Evolutionary conservation across 345 rosid genomes (phyloP), one percentile per base, ranked within the genome.

Genomic region (Lepidium aucheri): DNA sequence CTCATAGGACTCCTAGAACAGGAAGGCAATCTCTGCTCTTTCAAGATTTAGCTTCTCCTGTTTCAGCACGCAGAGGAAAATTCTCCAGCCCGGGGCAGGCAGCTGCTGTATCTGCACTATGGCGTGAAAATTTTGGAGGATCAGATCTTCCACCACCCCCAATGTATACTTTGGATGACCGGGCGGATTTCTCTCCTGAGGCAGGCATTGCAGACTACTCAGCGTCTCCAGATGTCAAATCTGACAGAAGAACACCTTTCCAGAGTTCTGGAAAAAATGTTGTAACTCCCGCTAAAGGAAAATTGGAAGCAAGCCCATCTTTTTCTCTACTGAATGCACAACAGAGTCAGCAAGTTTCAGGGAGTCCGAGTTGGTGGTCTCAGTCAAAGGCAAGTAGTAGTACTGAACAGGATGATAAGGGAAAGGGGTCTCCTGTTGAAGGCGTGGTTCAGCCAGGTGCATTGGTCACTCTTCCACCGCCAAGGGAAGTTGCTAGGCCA

Each of bases 111-210:
- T 94, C 99, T 11, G 88, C 99, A n/a, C 78, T 88, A 60, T 85
- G 99, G 97, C 90, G 91, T n/a, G 99, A 94, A 60, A 90, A 85
- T 78, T 78, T 83, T 4, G 87, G 89, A 54, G 84, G 85, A 49
- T 84, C 96, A 0, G 96, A 94, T 81, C 96, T 94, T 77, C 99
- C 99, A 1, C 97, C 99, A 0, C 99, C 97, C 66, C 99, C 99
- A 4, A 74, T 90, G 79, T 85, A 74, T 69, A 88, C 97, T 6
- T 57, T 94, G 77, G 95, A 90, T 71, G 99, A 94, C 76, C 92
- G 95, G 8, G 77, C 92, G 0, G 95, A 94, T 76, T 84, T 90
- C 62, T 88, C 99, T 22, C 99, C 95, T 0, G 99, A 90, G 61
- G 83, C 93, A 1, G 96, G 99, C 3, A 83, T 84, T 61, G 80